Evolutionary conservation across 176 grass and related monocot species (phyloP).

Genomic region (Lolium rigidum): DNA sequence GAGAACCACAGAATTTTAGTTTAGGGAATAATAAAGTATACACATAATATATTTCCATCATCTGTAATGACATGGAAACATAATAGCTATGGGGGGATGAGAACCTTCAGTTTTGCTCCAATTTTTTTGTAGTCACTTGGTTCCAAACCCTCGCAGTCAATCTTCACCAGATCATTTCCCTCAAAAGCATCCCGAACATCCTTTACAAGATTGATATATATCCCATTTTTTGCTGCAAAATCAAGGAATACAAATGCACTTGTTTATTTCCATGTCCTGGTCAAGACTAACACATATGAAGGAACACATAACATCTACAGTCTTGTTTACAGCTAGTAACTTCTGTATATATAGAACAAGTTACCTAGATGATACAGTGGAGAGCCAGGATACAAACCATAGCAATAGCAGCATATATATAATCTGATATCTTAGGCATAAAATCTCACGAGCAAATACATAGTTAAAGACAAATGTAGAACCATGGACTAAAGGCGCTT

Average conservation of each 20-base stretch:
- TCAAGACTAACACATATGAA: constrained; percentile 28
- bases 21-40: not conserved
- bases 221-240: constrained; percentile 89
- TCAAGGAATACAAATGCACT: constrained; percentile 16
- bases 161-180: constrained; percentile 76
- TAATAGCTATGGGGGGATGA: constrained; percentile 19
- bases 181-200: constrained; percentile 90
- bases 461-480: constrained; percentile 17
- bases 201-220: constrained; percentile 91
- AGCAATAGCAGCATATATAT: constrained; percentile 8
- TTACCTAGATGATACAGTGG: not conserved
- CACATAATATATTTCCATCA: constrained; percentile 29
- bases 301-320: constrained; percentile 3
- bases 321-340: constrained; percentile 29
- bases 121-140: constrained; percentile 99
- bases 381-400: not conserved
- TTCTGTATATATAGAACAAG: not conserved
- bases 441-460: not conserved
- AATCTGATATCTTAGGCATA: not conserved
- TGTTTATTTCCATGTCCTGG: not conserved
- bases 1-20: constrained; percentile 46
- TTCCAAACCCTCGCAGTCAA: constrained; percentile 88
- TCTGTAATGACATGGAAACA: constrained; percentile 31
- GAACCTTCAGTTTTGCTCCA: constrained; percentile 90
- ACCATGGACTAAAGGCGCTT: not conserved